Base-by-base conservation (phyloP, 2,329 filamentous ascomycete genomes). In the Colletotrichum tanaceti region DNA sequence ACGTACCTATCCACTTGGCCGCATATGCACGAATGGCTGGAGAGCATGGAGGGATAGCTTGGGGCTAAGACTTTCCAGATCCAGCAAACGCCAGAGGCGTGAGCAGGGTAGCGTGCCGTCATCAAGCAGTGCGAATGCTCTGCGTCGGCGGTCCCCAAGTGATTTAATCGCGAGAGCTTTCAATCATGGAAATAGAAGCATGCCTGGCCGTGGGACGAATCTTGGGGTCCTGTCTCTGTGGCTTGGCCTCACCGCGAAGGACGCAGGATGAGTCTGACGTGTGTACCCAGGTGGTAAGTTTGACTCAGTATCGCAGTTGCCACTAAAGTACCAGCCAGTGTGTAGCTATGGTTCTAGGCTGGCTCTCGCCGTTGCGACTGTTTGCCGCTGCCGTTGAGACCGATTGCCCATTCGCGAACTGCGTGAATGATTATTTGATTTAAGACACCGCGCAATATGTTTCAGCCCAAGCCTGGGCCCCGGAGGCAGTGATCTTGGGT, bases 391-490 rank as follows among this genome's bases (percentile, higher is more conserved):
- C 46, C 11, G 16, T 32, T 28, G 35, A 55, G 44, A 35, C 53
- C 24, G 24, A 44, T 39, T 24, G 58, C 22, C 32, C 32, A 49
- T 22, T 20, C 35, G 46, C 61, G 52, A 28, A 38, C 7, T 28
- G n/a, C 20, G 41, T 50, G 50, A 58, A 53, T 58, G 58, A 58
- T 28, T 35, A 52, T 47, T 35, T 54, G 53, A 63, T 58, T 32
- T 58, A 53, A 53, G 57, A 58, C 67, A 63, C 63, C 39, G 32
- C 28, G 57, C 50, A 66, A 41, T 53, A 46, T 53, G 67, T 70
- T 70, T 68, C 67, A 70, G 63, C 46, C 46, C 67, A 63, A 63
- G 67, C 67, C 68, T 68, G 47, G 58, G 58, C 64, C 58, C 58
- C 62, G 67, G 41, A 58, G 62, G 44, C 49, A 66, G 57, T 50